Conservation (phyloP, 2,329 filamentous ascomycete species). For the Pestalotiopsis sp. region DNA sequence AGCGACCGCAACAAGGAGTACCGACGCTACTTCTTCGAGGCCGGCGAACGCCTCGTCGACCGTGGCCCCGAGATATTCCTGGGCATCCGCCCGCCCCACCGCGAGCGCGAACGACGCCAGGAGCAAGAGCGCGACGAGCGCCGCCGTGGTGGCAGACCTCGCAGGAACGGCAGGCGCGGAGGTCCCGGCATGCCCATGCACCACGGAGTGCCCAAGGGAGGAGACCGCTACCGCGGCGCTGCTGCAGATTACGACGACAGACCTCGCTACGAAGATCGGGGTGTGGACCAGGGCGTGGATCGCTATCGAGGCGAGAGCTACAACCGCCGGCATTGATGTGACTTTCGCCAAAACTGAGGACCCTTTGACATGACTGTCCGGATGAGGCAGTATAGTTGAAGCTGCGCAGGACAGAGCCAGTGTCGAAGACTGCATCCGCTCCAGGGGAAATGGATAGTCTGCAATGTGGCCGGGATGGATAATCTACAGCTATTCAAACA, state of each 20-base stretch:
- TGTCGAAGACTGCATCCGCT: too few relatives aligned
- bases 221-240: constrained; percentile 31
- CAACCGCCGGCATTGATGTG: constrained; percentile 5
- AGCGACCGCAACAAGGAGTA: constrained; percentile 51
- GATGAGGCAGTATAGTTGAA: too few relatives aligned
- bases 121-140: constrained; percentile 35
- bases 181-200: constrained; percentile 26
- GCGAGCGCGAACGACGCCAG: constrained; percentile 43
- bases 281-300: constrained; percentile 17
- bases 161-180: constrained; percentile 24
- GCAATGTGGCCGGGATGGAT: neutral
- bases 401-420: too few relatives aligned
- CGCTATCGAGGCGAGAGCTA: constrained; percentile 17
- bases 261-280: constrained; percentile 18
- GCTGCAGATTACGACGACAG: constrained; percentile 23
- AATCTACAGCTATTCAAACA: neutral
- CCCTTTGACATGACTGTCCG: neutral
- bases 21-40: constrained; percentile 74
- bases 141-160: constrained; percentile 22
- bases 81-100: constrained; percentile 60
- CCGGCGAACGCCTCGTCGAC: constrained; percentile 66
- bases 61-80: constrained; percentile 70
- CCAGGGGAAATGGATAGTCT: too few relatives aligned
- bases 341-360: neutral
- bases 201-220: constrained; percentile 32